phyloP scores from a whole-genome alignment of 352 stramenopile genomes.

The Phytophthora sp. region DNA sequence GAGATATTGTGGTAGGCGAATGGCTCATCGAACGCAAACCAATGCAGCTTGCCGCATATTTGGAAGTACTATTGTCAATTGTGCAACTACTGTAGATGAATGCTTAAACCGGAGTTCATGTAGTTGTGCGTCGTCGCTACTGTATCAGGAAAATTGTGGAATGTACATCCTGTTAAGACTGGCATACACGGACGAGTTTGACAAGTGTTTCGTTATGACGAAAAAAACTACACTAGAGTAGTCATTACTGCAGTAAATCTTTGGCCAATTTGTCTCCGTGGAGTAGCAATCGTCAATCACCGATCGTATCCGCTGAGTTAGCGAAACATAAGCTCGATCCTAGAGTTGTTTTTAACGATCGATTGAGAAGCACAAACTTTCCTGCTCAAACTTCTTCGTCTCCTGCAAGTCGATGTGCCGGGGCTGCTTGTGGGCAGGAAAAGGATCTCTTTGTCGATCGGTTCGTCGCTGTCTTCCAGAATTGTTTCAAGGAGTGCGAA shows the following conservation, averaged over 20 bases:
- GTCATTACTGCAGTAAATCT: no score
- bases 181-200: no score
- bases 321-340: not conserved
- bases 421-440: not conserved
- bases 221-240: no score
- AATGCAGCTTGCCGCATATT: not conserved
- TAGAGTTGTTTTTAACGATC: not conserved
- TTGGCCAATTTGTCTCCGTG: no score
- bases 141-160: no score
- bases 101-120: no score
- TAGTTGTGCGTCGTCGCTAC: no score
- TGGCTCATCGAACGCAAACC: not conserved
- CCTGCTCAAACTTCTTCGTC: not conserved
- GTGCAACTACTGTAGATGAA: not conserved
- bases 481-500: conserved; percentile 11
- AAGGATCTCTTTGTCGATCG: conserved; percentile 8
- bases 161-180: no score
- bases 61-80: no score
- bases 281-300: no score
- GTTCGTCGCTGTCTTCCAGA: conserved; percentile 6
- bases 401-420: not conserved
- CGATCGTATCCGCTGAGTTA: no score
- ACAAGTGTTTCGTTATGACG: no score
- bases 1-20: not conserved
- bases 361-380: conserved; percentile 1